phyloP scores from a whole-genome alignment of 495 filamentous ascomycete species.

The Penicillium robsamsonii region DNA sequence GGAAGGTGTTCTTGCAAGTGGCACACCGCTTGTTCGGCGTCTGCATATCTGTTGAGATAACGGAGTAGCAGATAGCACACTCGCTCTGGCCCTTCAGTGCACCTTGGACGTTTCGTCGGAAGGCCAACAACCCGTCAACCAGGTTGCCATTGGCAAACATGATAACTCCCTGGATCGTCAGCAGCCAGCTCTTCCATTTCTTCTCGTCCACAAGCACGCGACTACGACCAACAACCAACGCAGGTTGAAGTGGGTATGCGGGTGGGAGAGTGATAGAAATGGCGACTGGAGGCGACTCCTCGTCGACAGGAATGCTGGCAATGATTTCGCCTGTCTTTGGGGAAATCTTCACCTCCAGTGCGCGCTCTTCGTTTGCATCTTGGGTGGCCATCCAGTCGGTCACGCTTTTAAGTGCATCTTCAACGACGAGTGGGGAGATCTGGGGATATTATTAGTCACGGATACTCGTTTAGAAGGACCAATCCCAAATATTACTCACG shows the following conservation, averaged over 20 bases:
- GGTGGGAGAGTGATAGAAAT: conserved; percentile 76
- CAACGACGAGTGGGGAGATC: conserved; percentile 79
- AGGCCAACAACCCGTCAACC: conserved; percentile 78
- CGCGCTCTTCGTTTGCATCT: conserved; percentile 60
- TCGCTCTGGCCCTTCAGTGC: conserved; percentile 90
- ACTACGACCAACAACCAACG: conserved; percentile 71
- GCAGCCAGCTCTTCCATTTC: conserved; percentile 85
- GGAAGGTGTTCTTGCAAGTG: conserved; percentile 94
- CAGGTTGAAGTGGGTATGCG: conserved; percentile 75
- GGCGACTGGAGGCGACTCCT: conserved; percentile 72
- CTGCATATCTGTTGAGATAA: conserved; percentile 81
- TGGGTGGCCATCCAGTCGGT: conserved; percentile 63
- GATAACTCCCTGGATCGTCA: conserved; percentile 86
- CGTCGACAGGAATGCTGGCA: conserved; percentile 83
- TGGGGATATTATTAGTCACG: conserved; percentile 17
- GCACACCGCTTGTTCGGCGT: conserved; percentile 86
- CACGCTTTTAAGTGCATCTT: conserved; percentile 68
- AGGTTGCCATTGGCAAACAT: conserved; percentile 84
- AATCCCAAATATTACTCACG: conserved; percentile 32
- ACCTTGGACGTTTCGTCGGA: conserved; percentile 77
- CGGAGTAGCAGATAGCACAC: conserved; percentile 95
- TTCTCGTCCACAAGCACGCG: conserved; percentile 83
- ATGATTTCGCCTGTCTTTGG: conserved; percentile 68
- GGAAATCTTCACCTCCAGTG: conserved; percentile 69
- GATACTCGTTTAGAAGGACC: background rate